phyloP scores from a whole-genome alignment of 1,284 basidiomycete species.

The Rhodotorula mucilaginosa region DNA sequence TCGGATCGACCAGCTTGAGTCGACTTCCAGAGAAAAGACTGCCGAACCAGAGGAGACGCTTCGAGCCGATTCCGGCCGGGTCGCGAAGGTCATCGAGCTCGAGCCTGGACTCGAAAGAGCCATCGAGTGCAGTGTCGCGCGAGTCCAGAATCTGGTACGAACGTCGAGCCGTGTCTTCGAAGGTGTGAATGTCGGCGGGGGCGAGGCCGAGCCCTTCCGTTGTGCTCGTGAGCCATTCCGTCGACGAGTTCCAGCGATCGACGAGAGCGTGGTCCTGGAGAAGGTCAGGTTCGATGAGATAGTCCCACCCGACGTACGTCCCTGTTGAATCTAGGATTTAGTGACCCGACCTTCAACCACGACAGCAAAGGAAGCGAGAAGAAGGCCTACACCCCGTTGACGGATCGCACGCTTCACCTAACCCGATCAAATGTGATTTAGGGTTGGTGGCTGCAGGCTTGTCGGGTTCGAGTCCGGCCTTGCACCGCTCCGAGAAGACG shows the following conservation, averaged over 20 bases:
- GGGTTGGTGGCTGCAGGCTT: not conserved
- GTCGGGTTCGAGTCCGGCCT: slow-evolving; percentile 17
- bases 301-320: slow-evolving; percentile 35
- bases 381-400: slow-evolving; percentile 4
- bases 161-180: slow-evolving; percentile 23
- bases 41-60: slow-evolving; percentile 32
- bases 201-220: slow-evolving; percentile 20
- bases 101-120: slow-evolving; percentile 15
- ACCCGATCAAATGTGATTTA: slow-evolving; percentile 3
- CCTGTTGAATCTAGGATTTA: not conserved
- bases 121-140: not conserved
- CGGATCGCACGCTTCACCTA: slow-evolving; percentile 15
- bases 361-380: not conserved
- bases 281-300: slow-evolving; percentile 14
- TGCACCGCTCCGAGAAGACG: slow-evolving; percentile 28
- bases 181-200: slow-evolving; percentile 10
- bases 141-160: slow-evolving; percentile 34
- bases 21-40: slow-evolving; percentile 30
- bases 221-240: not conserved
- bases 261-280: slow-evolving; percentile 14
- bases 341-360: not conserved
- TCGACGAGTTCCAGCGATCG: slow-evolving; percentile 33
- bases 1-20: slow-evolving; percentile 11
- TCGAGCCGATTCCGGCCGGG: not conserved
- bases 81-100: slow-evolving; percentile 17